Conservation (phyloP, 768 basidiomycete species). For the Suillus spraguei region DNA sequence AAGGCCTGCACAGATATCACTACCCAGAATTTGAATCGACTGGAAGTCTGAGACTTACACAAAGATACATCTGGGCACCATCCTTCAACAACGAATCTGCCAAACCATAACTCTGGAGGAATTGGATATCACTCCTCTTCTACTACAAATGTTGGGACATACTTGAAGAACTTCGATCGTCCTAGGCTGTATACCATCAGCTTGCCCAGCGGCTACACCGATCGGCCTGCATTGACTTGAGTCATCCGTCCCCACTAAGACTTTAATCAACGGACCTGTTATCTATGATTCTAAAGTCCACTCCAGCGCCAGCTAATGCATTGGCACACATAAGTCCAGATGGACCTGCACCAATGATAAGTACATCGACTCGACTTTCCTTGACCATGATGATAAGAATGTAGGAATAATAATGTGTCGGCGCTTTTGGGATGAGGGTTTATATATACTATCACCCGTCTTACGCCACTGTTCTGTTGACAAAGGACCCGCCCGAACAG, state of each 20-base stretch:
- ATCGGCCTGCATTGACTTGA: constrained; percentile 33
- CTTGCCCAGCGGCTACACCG: constrained; percentile 49
- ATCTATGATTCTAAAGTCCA: constrained; percentile 50
- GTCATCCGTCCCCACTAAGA: too few species aligned
- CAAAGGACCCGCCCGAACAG: not conserved
- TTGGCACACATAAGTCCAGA: constrained; percentile 72
- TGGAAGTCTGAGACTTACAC: constrained; percentile 43
- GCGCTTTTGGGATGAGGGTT: not conserved
- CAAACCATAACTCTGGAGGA: constrained; percentile 71
- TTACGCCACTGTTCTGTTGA: not conserved
- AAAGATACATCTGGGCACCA: constrained; percentile 70
- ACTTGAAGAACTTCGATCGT: constrained; percentile 59
- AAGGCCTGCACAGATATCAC: constrained; percentile 53
- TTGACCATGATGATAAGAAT: constrained; percentile 20
- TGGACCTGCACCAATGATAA: constrained; percentile 53
- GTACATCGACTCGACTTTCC: constrained; percentile 44
- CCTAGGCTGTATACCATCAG: constrained; percentile 58
- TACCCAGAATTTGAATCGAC: not conserved
- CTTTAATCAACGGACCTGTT: constrained; percentile 35
- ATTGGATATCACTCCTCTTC: not conserved
- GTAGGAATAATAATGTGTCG: not conserved
- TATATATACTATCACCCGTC: not conserved
- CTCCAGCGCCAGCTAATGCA: constrained; percentile 46
- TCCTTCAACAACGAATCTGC: constrained; percentile 63
- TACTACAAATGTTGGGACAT: constrained; percentile 3